Base-by-base conservation (phyloP, 257 asterid genomes). In the Solanum corneliomulleri region DNA sequence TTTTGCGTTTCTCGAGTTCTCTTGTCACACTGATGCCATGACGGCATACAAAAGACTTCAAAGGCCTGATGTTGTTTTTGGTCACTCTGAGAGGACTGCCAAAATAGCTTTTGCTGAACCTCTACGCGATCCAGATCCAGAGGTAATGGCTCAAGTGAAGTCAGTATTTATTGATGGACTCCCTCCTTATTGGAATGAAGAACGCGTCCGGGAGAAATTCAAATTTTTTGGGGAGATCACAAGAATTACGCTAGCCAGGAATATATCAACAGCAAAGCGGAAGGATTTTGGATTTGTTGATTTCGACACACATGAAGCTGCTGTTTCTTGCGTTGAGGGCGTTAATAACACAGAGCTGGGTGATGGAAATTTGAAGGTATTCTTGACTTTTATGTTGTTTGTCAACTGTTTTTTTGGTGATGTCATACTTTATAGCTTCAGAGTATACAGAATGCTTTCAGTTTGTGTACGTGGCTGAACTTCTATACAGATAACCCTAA, bases 71-170 rank as follows among this genome's bases (percentile, higher is more conserved):
- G 92, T 86, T 47, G 80, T 91, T 78, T 91, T 93, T 88, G 96
- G 96, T 88, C 94, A 93, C 84, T 35, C 92, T 29, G 96, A 92
- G 78, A 93, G 94, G 86, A 92, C 94, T 76, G 96, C 91, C 87
- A 93, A 92, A 87, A 94, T 93, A 89, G 94, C 94, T 71, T 93
- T 93, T 88, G 94, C 96, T 87, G 96, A 93, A 87, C 94, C 96
- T 87, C 77, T 91, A 58, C 93, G 93, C 2, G 94, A 92, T 86
- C 96, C 96, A 58, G 92, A 92, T 90, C 94, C 94, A 5, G 94
- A 90, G 86, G 92, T 93, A 88, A 92, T 93, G 96, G 93, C 94
- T 75, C 92, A 93, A 88, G 96, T 93, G 75, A 93, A 93, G 81
- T 91, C 96, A 56, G 93, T 93, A 68, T 93, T 93, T 85, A 84